These are phyloP conservation scores for Leccinum olivaceopallidum DNA, from an alignment of 768 basidiomycete species.

Conservation along the genomic window DNA sequence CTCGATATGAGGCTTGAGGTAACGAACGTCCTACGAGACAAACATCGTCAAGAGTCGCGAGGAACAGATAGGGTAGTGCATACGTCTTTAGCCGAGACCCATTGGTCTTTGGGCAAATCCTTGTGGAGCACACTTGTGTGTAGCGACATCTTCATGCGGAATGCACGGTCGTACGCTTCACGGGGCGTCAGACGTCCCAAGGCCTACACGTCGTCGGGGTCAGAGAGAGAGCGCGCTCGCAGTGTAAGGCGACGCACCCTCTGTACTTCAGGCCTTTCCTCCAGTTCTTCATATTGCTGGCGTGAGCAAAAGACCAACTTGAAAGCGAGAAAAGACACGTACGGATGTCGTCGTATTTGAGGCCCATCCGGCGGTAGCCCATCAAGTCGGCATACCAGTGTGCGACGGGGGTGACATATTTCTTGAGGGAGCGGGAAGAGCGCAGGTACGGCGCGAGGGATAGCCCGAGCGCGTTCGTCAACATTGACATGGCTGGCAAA, in stretches of 20 bases:
- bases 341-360: conserved; percentile 96
- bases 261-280: conserved; percentile 78
- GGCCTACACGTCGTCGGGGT: conserved; percentile 55
- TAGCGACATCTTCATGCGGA: conserved; percentile 77
- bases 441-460: conserved; percentile 79
- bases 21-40: conserved; percentile 74
- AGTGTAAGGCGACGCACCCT: conserved; percentile 48
- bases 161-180: conserved; percentile 88
- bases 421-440: conserved; percentile 65
- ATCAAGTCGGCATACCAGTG: conserved; percentile 77
- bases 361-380: conserved; percentile 85
- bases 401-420: conserved; percentile 74
- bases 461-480: conserved; percentile 54
- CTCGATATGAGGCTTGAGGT: conserved; percentile 77
- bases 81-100: conserved; percentile 78
- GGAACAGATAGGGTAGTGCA: conserved; percentile 19
- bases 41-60: conserved; percentile 13
- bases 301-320: neutral
- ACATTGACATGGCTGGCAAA: neutral
- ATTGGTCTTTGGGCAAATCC: conserved; percentile 77
- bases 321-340: conserved; percentile 37
- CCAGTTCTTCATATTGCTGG: conserved; percentile 50
- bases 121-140: conserved; percentile 80
- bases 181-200: conserved; percentile 74
- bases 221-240: neutral